These are phyloP conservation scores for Boeremia lycopersici DNA, from an alignment of 2,329 filamentous ascomycete genomes.

Conservation along the genomic window DNA sequence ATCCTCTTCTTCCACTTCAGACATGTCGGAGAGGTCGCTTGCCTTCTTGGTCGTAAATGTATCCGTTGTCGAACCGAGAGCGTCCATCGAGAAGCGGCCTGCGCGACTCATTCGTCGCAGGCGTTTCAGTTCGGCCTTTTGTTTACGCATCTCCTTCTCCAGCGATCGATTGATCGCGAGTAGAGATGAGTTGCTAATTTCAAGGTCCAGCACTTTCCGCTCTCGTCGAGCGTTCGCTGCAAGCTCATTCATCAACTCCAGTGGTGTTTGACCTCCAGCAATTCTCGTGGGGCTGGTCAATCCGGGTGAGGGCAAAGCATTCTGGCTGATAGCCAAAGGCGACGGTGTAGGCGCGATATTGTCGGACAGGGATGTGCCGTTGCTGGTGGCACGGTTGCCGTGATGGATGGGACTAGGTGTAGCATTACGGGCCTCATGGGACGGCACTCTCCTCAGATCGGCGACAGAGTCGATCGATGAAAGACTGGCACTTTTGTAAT, in stretches of 20 bases:
- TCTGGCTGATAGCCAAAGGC: constrained; percentile 29
- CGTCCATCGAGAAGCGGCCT: constrained; percentile 70
- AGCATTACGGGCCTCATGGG: constrained; percentile 30
- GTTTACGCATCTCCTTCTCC: constrained; percentile 88
- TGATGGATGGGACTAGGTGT: constrained; percentile 43
- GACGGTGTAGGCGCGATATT: constrained; percentile 34
- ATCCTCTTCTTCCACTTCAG: constrained; percentile 42
- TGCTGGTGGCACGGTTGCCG: constrained; percentile 39
- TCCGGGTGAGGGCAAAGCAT: constrained; percentile 35
- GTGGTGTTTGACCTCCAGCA: constrained; percentile 51
- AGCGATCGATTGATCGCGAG: constrained; percentile 93
- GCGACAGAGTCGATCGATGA: constrained; percentile 54
- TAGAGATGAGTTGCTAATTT: constrained; percentile 95
- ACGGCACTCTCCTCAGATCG: constrained; percentile 35
- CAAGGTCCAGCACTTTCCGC: constrained; percentile 91
- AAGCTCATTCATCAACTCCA: constrained; percentile 72
- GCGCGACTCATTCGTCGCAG: constrained; percentile 85
- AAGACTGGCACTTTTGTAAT: constrained; percentile 50
- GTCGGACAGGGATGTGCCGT: constrained; percentile 32
- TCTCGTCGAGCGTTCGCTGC: constrained; percentile 89
- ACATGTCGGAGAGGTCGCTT: constrained; percentile 47
- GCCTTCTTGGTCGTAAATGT: constrained; percentile 34
- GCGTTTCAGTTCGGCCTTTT: constrained; percentile 83
- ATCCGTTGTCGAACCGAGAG: constrained; percentile 57
- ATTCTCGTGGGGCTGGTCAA: constrained; percentile 63